Evolutionary conservation across 148 eudicot species (phyloP), one percentile per base, ranked within the genome.

Genomic region (Agrostemma githago): DNA sequence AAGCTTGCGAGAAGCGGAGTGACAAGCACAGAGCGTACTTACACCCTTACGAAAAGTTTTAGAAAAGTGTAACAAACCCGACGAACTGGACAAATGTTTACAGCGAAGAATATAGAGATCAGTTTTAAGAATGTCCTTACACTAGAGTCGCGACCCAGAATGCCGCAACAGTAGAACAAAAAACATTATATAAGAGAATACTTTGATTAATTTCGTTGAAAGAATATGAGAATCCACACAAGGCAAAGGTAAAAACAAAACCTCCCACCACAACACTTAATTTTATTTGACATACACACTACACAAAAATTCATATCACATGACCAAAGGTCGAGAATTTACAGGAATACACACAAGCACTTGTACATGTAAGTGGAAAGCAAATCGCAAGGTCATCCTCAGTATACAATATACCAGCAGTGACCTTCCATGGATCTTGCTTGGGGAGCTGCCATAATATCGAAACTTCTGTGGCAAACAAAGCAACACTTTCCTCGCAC

Each of bases 331-430:
- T 72, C 81, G 41, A 73, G 15, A 66, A 67, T 78, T 74, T 76
- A 79, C 70, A 77, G 60, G 73, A 65, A 68, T 78, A 73, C 72
- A 56, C 75, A 46, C 54, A 60, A 68, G 20, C 68, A 48, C 67
- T 62, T 86, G 84, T 86, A 82, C 88, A 75, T 12, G 54, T 41
- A 62, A 69, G 74, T 40, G 34, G 67, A 75, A 68, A 79, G 76
- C 81, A 78, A 51, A 79, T 38, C 61, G 68, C 58, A 37, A 39
- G 63, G 5, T 42, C 38, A 2, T 16, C 57, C 46, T 66, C 76
- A 26, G 60, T 56, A 17, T 67, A 34, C 48, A 8, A 66, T 66
- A 8, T 66, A 34, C 44, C 66, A 40, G 80, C 75, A 77, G 65
- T 41, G 15, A 44, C 5, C n/a, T 48, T 48, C 48, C 70, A n/a